Base-by-base conservation (phyloP, 2,329 filamentous ascomycete genomes). In the Beauveria varroae region DNA sequence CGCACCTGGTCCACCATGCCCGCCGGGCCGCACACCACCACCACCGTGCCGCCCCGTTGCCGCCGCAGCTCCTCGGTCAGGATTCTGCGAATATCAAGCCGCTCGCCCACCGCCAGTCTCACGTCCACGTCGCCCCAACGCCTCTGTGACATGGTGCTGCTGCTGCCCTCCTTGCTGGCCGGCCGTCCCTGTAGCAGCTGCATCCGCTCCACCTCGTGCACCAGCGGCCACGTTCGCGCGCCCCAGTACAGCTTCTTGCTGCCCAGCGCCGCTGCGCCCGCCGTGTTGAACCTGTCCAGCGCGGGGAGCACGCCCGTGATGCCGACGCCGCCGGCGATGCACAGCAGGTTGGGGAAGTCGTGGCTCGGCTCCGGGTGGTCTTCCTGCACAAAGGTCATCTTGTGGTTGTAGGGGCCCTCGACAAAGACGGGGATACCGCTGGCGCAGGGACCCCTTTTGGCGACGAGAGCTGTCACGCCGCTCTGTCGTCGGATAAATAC, bases 261-360 rank as follows among this genome's bases (percentile, higher is more conserved):
- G 0, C 71, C 70, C 8, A 67, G 28, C 5, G 66, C 34, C 14
- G 61, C 14, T 62, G 60, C 6, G 14, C 64, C 67, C 14, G 67
- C 58, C 5, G 62, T 68, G 6, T 67, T 55, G 1, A 67, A 67
- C 34, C 56, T 57, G 46, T 65, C 64, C 2, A 72, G 63, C 3
- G 66, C 63, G 3, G 71, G 69, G 1, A 73, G 51, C 0, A 71
- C 65, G 5, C 66, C 71, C 2, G 71, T 71, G 43, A 72, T 62
- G 18, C 71, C 71, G 6, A 72, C 71, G 28, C 71, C 71, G 3
- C 71, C 71, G 0, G 70, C 70, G 6, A 73, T 70, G 60, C 65
- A 68, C 7, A 73, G 56, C 0, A 69, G 56, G 37, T 69, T 68
- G 6, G 70, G 67, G 47, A 67, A 71, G 28, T 69, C 62, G 3